These are phyloP conservation scores for Yamadazyma endophytica DNA, from an alignment of 805 yeast genomes.

Conservation along the genomic window DNA sequence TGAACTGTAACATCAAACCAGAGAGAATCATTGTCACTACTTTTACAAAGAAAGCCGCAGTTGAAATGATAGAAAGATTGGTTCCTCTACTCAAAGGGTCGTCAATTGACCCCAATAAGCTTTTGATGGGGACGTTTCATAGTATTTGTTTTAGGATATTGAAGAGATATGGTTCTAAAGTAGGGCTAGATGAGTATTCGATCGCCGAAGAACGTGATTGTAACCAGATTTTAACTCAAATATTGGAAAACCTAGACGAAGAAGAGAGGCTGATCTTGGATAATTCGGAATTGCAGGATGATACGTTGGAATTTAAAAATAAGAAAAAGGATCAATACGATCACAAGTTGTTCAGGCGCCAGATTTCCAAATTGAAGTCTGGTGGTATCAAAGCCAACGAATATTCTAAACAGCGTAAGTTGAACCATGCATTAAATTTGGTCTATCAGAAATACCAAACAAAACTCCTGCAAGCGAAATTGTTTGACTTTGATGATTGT, in stretches of 20 bases:
- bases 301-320: too few species aligned
- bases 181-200: constrained; percentile 43
- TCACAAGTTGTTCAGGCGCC: constrained; percentile 33
- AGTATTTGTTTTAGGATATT: constrained; percentile 67
- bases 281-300: too few species aligned
- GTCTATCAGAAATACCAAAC: constrained; percentile 54
- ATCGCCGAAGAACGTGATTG: constrained; percentile 69
- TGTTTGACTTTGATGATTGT: constrained; percentile 83
- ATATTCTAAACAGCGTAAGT: constrained; percentile 9
- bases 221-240: constrained; percentile 39
- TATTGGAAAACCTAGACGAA: constrained; percentile 23
- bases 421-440: constrained; percentile 14
- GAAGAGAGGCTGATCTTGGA: constrained; percentile 14
- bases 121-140: constrained; percentile 88
- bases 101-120: constrained; percentile 33
- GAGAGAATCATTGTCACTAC: constrained; percentile 76
- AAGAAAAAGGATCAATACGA: too few species aligned
- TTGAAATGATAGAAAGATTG: constrained; percentile 73
- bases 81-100: constrained; percentile 25
- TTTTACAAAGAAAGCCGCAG: constrained; percentile 89
- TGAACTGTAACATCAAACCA: constrained; percentile 52
- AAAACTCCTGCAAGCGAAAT: constrained; percentile 34
- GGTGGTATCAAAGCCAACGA: constrained; percentile 46
- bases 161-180: constrained; percentile 46
- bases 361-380: constrained; percentile 57